Conservation (phyloP, 257 asterid species). For the Penstemon davidsonii region DNA sequence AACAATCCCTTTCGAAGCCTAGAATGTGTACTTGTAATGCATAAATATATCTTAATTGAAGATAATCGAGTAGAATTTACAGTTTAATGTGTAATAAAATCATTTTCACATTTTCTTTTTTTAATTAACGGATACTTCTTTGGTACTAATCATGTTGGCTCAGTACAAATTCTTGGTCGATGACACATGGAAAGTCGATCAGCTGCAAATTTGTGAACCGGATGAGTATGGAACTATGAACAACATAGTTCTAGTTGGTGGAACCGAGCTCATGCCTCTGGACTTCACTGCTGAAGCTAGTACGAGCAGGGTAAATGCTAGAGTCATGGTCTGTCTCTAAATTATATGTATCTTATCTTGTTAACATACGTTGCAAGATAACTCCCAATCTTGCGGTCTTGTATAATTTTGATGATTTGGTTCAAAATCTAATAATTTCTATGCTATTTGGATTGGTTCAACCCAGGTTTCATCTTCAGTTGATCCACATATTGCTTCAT, state of each 20-base stretch:
- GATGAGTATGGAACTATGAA: constrained; percentile 53
- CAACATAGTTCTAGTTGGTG: constrained; percentile 48
- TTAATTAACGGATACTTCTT: background rate
- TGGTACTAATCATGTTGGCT: constrained; percentile 24
- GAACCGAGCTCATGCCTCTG: constrained; percentile 29
- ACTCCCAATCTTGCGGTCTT: no score
- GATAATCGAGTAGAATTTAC: background rate
- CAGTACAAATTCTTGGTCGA: constrained; percentile 76
- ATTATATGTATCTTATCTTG: background rate
- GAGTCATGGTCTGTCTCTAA: constrained; percentile 34
- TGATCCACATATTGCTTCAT: constrained; percentile 24
- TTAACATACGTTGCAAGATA: background rate
- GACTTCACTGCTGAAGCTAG: constrained; percentile 29
- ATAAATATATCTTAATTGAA: background rate
- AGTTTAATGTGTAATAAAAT: no score
- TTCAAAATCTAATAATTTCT: constrained; percentile 4
- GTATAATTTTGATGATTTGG: background rate
- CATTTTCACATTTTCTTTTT: background rate
- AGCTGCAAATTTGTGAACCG: constrained; percentile 49
- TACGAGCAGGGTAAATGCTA: constrained; percentile 25
- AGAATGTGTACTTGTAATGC: background rate
- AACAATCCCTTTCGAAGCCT: no score
- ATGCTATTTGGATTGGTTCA: constrained; percentile 20
- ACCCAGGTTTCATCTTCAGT: constrained; percentile 50
- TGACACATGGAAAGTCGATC: constrained; percentile 60